Conservation (phyloP, 1,139 yeast genomes). For the Meyerozyma smithsonii region DNA sequence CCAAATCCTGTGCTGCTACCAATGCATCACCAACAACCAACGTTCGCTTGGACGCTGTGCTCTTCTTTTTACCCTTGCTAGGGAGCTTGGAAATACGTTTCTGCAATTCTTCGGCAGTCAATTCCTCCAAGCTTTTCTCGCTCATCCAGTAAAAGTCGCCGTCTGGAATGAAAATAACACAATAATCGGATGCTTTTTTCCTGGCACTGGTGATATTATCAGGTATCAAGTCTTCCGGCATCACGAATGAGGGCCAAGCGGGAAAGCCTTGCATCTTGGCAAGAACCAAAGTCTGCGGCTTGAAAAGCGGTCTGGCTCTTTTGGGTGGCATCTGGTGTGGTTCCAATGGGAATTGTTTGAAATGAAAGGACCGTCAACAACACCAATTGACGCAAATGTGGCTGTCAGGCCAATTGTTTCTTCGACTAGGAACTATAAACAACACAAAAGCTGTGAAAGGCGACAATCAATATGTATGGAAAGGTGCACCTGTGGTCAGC, state of each 20-base stretch:
- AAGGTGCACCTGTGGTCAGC: neutral
- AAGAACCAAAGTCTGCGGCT: constrained; percentile 35
- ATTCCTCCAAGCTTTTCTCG: constrained; percentile 32
- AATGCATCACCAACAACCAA: constrained; percentile 36
- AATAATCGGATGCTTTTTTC: constrained; percentile 35
- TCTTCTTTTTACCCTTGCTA: constrained; percentile 14
- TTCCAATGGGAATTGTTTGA: neutral
- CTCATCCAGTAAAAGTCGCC: constrained; percentile 47
- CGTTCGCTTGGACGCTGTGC: constrained; percentile 13
- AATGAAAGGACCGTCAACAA: neutral
- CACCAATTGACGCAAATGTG: neutral
- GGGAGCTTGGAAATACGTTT: constrained; percentile 29
- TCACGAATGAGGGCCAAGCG: constrained; percentile 47
- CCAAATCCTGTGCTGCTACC: constrained; percentile 34
- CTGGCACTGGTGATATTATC: constrained; percentile 32
- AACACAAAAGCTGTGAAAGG: neutral
- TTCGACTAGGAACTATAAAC: neutral
- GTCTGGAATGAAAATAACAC: constrained; percentile 47
- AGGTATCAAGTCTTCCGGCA: constrained; percentile 39
- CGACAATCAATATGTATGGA: neutral
- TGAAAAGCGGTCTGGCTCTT: constrained; percentile 16
- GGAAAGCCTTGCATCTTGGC: constrained; percentile 48
- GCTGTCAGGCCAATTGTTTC: neutral
- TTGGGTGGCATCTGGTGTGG: constrained; percentile 23
- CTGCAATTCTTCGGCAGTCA: constrained; percentile 26